These are phyloP conservation scores for Quercus wislizeni DNA, from an alignment of 306 rosid species.

Conservation along the genomic window DNA sequence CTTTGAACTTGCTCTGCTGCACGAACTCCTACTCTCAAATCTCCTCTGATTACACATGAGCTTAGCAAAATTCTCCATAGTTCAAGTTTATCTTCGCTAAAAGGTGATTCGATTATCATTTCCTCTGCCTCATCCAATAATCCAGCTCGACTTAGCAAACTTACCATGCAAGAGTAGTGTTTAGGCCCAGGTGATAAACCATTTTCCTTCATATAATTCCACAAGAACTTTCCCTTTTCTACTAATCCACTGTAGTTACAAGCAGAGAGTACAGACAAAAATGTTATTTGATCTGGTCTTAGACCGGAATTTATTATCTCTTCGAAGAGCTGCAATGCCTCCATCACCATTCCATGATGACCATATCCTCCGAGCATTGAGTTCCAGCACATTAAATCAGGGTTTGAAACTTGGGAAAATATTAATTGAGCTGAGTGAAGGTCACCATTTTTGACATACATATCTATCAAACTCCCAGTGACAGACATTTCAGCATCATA, in stretches of 20 bases:
- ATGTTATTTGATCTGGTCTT: slow-evolving; percentile 69
- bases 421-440: slow-evolving; percentile 48
- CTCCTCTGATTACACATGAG: slow-evolving; percentile 57
- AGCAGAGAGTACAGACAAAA: slow-evolving; percentile 66
- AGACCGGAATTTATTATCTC: slow-evolving; percentile 54
- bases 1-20: slow-evolving; percentile 61
- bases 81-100: slow-evolving; percentile 43
- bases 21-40: slow-evolving; percentile 61
- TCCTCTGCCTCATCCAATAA: slow-evolving; percentile 66
- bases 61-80: slow-evolving; percentile 81
- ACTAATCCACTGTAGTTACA: slow-evolving; percentile 64
- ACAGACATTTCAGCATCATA: slow-evolving; percentile 58
- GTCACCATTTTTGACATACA: slow-evolving; percentile 82
- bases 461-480: slow-evolving; percentile 75
- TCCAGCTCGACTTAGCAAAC: slow-evolving; percentile 67
- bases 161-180: slow-evolving; percentile 87
- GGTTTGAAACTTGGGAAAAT: slow-evolving; percentile 52
- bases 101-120: slow-evolving; percentile 58
- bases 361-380: slow-evolving; percentile 89
- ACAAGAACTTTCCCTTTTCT: slow-evolving; percentile 56
- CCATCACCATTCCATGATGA: slow-evolving; percentile 69
- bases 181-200: slow-evolving; percentile 65
- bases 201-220: slow-evolving; percentile 57
- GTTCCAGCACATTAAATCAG: slow-evolving; percentile 89
- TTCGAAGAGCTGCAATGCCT: slow-evolving; percentile 56